Conservation (phyloP, 805 yeast genomes). For the Spathaspora arborariae region DNA sequence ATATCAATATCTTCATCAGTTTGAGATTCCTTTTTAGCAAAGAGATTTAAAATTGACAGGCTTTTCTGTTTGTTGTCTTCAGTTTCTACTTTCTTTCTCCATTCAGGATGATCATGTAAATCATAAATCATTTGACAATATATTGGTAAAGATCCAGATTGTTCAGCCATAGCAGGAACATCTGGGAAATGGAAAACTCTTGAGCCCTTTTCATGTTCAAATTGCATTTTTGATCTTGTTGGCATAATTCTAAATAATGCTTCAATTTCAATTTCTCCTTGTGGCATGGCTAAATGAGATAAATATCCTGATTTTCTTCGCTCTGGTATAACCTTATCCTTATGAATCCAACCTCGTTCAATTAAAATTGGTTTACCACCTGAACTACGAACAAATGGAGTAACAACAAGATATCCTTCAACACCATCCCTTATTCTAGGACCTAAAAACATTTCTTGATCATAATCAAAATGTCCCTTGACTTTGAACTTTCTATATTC, state of each 20-base stretch:
- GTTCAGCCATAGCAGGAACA: conserved; percentile 72
- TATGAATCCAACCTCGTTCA: conserved; percentile 90
- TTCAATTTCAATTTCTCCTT: conserved; percentile 65
- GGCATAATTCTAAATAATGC: conserved; percentile 71
- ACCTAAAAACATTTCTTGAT: conserved; percentile 86
- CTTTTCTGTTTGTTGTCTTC: conserved; percentile 9
- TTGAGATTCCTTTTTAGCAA: conserved; percentile 21
- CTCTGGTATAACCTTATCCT: conserved; percentile 56
- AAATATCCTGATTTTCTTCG: conserved; percentile 47
- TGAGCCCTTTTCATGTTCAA: conserved; percentile 61
- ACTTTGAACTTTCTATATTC: conserved; percentile 79
- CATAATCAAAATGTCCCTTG: conserved; percentile 76
- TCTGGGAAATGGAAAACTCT: conserved; percentile 78
- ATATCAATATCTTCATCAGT: conserved; percentile 27
- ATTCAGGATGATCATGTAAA: conserved; percentile 60
- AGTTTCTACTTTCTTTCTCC: conserved; percentile 14
- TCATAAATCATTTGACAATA: conserved; percentile 74
- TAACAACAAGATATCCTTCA: conserved; percentile 74
- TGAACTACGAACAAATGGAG: conserved; percentile 74
- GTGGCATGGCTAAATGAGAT: conserved; percentile 68
- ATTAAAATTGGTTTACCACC: conserved; percentile 77
- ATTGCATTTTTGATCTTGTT: conserved; percentile 61
- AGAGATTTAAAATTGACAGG: conserved; percentile 14
- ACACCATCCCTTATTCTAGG: conserved; percentile 69
- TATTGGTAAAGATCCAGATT: conserved; percentile 64